Base-by-base conservation (phyloP, 768 basidiomycete species). In the Naganishia friedmannii region DNA sequence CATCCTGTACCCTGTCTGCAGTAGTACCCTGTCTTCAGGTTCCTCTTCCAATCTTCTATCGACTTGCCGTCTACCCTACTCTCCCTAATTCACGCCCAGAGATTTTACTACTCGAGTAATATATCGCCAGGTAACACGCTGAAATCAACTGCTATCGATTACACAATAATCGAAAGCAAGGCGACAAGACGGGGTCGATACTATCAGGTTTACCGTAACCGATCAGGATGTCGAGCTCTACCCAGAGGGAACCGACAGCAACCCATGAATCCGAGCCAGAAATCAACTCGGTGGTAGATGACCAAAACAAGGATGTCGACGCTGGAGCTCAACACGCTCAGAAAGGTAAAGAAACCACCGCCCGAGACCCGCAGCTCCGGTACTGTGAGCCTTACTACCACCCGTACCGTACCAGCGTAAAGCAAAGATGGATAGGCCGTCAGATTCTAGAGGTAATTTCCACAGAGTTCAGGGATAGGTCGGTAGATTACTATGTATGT, bases 401-500 rank as follows among this genome's bases (percentile, higher is more conserved):
- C 79, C 90, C 92, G 2, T 82, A 93, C 77, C 90, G 88, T 10
- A 95, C 93, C 0, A 93, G 89, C 87, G 92, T 92, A 26, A 97
- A 97, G 53, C 37, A 26, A 29, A 76, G 78, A 60, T 96, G 93
- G 93, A 84, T 92, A 45, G 88, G 90, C 39, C 84, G 93, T 56
- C 90, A 93, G 79, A 84, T 96, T 45, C 82, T 97, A 28, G 93
- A 97, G 80, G 88, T 96, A 46, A 89, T 97, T 19, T 92, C 90
- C 0, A 94, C 93, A 0, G 93, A 97, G 80, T 97, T 95, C 77
- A 84, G 93, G 66, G 93, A 96, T 83, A 85, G 93, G 58, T 91
- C 89, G 17, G 89, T 93, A 85, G 93, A 97, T 75, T 97, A 94
- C 80, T 96, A 97, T 85, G 93, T 94, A 82, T 77, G 92, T 86